Conservation (phyloP, 1,139 yeast genomes). For the Arxiozyma telluris region DNA sequence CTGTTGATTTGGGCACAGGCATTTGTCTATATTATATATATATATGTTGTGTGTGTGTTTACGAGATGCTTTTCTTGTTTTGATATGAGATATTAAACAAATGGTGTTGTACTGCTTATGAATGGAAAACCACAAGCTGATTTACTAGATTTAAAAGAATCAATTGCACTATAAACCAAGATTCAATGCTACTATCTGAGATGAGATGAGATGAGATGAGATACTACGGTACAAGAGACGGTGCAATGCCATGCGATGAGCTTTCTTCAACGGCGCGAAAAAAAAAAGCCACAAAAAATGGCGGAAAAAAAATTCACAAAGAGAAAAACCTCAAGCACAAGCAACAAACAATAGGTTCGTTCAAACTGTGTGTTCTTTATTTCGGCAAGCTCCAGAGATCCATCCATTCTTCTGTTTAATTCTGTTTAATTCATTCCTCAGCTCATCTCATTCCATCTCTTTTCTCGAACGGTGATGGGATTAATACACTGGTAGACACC, state of each 20-base stretch:
- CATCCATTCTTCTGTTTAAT: too few relatives aligned
- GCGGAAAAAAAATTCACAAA: background rate
- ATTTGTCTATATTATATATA: constrained; percentile 3
- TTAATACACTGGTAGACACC: too few relatives aligned
- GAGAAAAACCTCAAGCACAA: too few relatives aligned
- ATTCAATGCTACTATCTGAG: background rate
- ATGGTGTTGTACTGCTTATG: too few relatives aligned
- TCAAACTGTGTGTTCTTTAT: too few relatives aligned
- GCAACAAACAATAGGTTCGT: background rate
- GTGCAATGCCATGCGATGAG: background rate
- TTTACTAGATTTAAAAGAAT: background rate
- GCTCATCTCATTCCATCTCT: too few relatives aligned
- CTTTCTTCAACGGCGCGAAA: background rate
- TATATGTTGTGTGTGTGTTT: background rate
- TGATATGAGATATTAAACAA: background rate
- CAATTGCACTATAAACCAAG: too few relatives aligned
- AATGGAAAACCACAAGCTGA: background rate
- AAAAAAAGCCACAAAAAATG: background rate
- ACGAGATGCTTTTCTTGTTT: too few relatives aligned
- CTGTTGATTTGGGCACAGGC: constrained; percentile 16
- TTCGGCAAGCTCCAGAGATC: too few relatives aligned
- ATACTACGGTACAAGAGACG: background rate
- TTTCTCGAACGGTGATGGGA: too few relatives aligned
- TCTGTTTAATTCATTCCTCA: too few relatives aligned
- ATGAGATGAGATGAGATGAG: constrained; percentile 2